Conservation (phyloP, 257 asterid species). For the Solanum pinnatisectum region DNA sequence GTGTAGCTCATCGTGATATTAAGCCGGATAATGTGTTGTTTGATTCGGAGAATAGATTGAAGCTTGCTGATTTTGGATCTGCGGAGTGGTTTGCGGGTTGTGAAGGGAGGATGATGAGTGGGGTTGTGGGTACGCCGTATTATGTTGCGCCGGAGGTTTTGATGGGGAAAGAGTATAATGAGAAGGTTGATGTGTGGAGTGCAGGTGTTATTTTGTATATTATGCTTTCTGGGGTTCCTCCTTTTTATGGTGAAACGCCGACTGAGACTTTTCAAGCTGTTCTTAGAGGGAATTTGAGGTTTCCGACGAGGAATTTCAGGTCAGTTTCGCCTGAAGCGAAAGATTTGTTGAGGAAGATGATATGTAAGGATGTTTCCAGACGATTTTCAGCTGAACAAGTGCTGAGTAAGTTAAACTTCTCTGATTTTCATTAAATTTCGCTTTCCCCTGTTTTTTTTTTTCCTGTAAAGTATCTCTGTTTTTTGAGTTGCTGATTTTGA, state of each 20-base stretch:
- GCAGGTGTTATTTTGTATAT: background rate
- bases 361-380: conserved; percentile 22
- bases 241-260: conserved; percentile 16
- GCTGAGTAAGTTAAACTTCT: conserved; percentile 12
- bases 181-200: conserved; percentile 61
- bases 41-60: conserved; percentile 30
- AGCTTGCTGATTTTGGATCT: conserved; percentile 58
- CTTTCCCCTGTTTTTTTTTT: background rate
- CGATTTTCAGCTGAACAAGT: conserved; percentile 28
- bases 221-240: conserved; percentile 45
- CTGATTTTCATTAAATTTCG: background rate
- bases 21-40: conserved; percentile 57
- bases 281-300: conserved; percentile 20
- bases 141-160: conserved; percentile 55
- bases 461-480: no score
- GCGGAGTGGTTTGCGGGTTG: conserved; percentile 34
- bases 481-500: background rate
- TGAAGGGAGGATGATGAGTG: conserved; percentile 21
- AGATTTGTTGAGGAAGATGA: conserved; percentile 31
- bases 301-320: conserved; percentile 10
- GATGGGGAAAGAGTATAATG: conserved; percentile 32
- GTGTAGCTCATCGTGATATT: conserved; percentile 48
- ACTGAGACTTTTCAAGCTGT: conserved; percentile 25
- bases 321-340: conserved; percentile 24
- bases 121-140: conserved; percentile 12